Evolutionary conservation across 139 green algal species (phyloP).

Genomic region (Tetradesmus obliquus): DNA sequence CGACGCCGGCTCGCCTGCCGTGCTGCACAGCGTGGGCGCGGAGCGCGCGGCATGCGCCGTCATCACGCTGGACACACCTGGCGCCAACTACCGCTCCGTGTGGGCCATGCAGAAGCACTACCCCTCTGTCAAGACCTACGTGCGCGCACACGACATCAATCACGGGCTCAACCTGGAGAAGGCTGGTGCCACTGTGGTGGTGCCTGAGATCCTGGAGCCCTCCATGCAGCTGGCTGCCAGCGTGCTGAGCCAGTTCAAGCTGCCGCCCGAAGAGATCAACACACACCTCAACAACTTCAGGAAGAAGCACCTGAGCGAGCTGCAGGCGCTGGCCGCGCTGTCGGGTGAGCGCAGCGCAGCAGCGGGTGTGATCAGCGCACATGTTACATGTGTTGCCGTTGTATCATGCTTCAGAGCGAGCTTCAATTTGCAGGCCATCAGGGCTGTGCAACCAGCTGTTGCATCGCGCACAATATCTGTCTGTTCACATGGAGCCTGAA

Average conservation of each 20-base stretch:
- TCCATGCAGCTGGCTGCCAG: slow-evolving; percentile 95
- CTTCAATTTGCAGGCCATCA: too few relatives aligned
- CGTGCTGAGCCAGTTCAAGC: slow-evolving; percentile 87
- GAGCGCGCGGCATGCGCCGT: slow-evolving; percentile 90
- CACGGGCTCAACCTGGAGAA: slow-evolving; percentile 97
- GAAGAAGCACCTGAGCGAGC: slow-evolving; percentile 65
- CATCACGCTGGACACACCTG: slow-evolving; percentile 92
- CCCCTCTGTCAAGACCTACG: slow-evolving; percentile 92
- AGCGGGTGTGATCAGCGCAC: background rate
- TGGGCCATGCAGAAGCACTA: slow-evolving; percentile 96
- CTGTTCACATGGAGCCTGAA: too few relatives aligned
- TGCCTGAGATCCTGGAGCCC: slow-evolving; percentile 98
- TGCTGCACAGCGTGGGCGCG: slow-evolving; percentile 81
- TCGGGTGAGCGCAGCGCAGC: background rate
- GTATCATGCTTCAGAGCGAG: too few relatives aligned
- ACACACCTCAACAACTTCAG: slow-evolving; percentile 49
- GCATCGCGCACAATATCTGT: too few relatives aligned
- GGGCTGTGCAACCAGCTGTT: too few relatives aligned
- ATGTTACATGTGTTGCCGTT: background rate
- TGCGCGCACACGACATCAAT: slow-evolving; percentile 95
- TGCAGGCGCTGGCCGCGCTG: slow-evolving; percentile 37
- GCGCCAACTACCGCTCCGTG: slow-evolving; percentile 94
- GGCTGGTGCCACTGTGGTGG: slow-evolving; percentile 93
- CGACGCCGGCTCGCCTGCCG: slow-evolving; percentile 82
- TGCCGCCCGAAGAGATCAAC: slow-evolving; percentile 68